A percentile compares a stretch with the other conserved stretches of the same genome.
Conservation (phyloP, 768 basidiomycete genomes). For the Leucogyrophana mollusca region DNA sequence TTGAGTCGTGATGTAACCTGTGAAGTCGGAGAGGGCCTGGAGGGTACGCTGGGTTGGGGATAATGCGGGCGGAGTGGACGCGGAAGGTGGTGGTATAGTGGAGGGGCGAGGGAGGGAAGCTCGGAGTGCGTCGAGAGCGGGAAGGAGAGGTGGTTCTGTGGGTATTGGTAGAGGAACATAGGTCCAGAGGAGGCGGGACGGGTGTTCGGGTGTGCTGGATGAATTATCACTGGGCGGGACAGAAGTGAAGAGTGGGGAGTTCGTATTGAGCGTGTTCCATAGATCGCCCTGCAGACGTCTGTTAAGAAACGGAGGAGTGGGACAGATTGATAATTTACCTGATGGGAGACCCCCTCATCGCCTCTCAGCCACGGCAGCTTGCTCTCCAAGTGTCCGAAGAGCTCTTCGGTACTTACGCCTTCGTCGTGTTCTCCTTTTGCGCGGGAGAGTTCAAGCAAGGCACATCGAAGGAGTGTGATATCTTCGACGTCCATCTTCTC, state of each 20-base stretch:
- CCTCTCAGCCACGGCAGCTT: slow-evolving; percentile 58
- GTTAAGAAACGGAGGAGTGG: slow-evolving; percentile 2
- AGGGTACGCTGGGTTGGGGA: slow-evolving; percentile 57
- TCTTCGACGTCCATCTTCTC: slow-evolving; percentile 38
- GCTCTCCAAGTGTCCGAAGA: slow-evolving; percentile 57
- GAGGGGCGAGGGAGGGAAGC: slow-evolving; percentile 17
- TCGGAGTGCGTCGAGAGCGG: slow-evolving; percentile 17
- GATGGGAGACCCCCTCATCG: slow-evolving; percentile 49
- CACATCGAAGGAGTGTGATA: slow-evolving; percentile 62
- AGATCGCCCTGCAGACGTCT: slow-evolving; percentile 39
- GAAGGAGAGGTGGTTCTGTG: slow-evolving; percentile 27
- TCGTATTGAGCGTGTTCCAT: slow-evolving; percentile 57
- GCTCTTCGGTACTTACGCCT: slow-evolving; percentile 52
- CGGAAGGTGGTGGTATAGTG: slow-evolving; percentile 13
- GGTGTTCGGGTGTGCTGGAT: slow-evolving; percentile 10
- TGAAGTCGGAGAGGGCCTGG: slow-evolving; percentile 67
- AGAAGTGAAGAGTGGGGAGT: slow-evolving; percentile 47
- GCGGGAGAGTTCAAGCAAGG: slow-evolving; percentile 47
- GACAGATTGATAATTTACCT: slow-evolving; percentile 40
- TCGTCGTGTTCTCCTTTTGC: slow-evolving; percentile 30
- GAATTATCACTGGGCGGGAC: slow-evolving; percentile 13
- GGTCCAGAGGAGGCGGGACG: slow-evolving; percentile 35
- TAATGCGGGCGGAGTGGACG: slow-evolving; percentile 19
- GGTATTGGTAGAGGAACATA: slow-evolving; percentile 31
- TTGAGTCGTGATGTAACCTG: slow-evolving; percentile 76